Base-by-base conservation (phyloP, 2,329 filamentous ascomycete genomes). In the Hypocreales sp. region DNA sequence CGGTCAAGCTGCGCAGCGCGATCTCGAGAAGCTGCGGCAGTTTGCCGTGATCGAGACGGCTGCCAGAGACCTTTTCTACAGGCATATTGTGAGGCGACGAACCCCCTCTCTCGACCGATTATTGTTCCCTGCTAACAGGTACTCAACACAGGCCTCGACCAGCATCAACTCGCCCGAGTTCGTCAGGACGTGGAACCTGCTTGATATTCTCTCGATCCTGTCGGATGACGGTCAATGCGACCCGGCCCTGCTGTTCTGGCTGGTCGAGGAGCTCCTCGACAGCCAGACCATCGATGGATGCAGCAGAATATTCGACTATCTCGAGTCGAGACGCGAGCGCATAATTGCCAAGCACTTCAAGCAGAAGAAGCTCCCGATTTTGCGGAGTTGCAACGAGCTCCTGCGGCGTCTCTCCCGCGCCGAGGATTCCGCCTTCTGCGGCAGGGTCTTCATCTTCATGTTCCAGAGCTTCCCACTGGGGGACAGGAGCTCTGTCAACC, bases 391-490 rank as follows among this genome's bases (percentile, higher is more conserved):
- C 55, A 98, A 95, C 50, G 90, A 95, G 54, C 64, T 98, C 11
- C 62, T 98, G n/a, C 75, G 87, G 20, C 71, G 90, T 24, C 64
- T 98, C 3, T 95, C 90, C n/a, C 72, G 90, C 31, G 87, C 90
- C 4, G 86, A 95, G 49, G 90, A 98, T 51, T 92, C 90, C 0
- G 84, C 92, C 1, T 98, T 99, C 48, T 98, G 90, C 45, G 90
- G 90, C 11, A 72, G 90, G 21, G 90, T 99, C 15, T 95, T 95
- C 52, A 94, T 98, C 37, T 99, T 94, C 52, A 72, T 98, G 47
- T 98, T 95, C 52, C 90, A 98, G 50, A 92, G 84, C 50, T 95
- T 98, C 44, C 90, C 90, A 2, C 63, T 98, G 0, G 87, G 87
- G 18, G 92, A 98, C 53, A 90, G 87, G 48, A 95, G 90, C 48